Evolutionary conservation across 2,329 filamentous ascomycete genomes (phyloP), one percentile per base, ranked within the genome.

Genomic region (Dendrostoma leiphaemia): DNA sequence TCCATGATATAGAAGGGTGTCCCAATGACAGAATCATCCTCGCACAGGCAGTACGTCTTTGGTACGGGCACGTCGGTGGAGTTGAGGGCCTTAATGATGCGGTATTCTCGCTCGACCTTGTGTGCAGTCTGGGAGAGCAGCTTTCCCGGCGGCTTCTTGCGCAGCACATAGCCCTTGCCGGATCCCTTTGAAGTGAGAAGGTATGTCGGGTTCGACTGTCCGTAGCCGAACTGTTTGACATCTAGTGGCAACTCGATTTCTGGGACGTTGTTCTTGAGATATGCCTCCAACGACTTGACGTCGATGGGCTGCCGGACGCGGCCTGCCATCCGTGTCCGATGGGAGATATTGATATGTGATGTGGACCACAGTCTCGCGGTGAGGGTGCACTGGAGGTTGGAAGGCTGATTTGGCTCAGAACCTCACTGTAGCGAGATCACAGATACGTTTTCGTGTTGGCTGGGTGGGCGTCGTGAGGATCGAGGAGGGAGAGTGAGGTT

Each of bases 1-100:
- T 91, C 86, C 94, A 99, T 97, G 66, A 97, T 86, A 74, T 99
- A 97, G 71, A 97, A 99, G 6, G 91, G 83, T 7, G 92, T 97
- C 53, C 92, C 94, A 59, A 97, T 79, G 34, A 97, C 79, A 54
- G 72, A 74, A 37, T 79, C 75, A 72, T 97, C 92, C 70, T 95
- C 88, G 73, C 94, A 99, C 17, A 97, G 81, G 65, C 86, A 88
- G 69, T 91, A 88, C 10, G 90, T 84, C 69, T 82, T 86, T 4
- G 94, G 94, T 0, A 96, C 91, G 0, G 92, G 90, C 8, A 97
- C 91, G 67, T 90, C 85, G 19, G 90, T 95, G 51, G 61, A 51
- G 73, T 85, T 83, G 29, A 97, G 80, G 3, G 93, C 92, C 68
- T 90, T 84, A 66, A 97, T 89, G 66, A 97, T 89, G 65, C 88